Evolutionary conservation across 345 rosid genomes (phyloP), one percentile per base, ranked within the genome.

Genomic region (Salix suchowensis): DNA sequence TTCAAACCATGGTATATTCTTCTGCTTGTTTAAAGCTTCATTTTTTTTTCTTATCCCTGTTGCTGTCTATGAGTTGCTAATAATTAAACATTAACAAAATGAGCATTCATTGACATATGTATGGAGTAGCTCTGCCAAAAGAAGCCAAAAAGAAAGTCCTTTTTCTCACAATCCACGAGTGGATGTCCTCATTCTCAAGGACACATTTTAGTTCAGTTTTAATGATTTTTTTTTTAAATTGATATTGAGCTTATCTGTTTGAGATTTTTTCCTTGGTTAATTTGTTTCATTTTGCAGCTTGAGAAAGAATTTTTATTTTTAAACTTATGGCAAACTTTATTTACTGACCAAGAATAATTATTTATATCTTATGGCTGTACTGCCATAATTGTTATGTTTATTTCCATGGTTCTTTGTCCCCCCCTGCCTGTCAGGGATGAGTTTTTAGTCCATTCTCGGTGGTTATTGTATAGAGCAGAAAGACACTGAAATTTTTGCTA

Each of bases 1-100:
- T 96, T 81, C 91, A 96, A 85, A 92, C 99, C 26, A 83, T 77
- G 94, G 99, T 96, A 94, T 73, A 50, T 65, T 73, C 76, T 79
- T 48, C 26, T 68, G 74, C 68, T 73, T 21, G 6, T 37, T 44
- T 65, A 48, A 65, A 18, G 14, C 34, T 74, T 79, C 30, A 30
- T 3, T 46, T n/a, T 76, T 39, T 12, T 67, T 46, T 18, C 39
- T 46, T 54, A 36, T 74, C 11, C 16, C 1, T 11, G 23, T 6
- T 26, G 26, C 26, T 11, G 23, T 23, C 68, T 65, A 19, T 28
- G 39, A 26, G 44, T 18, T 66, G 40, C 28, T 9, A 24, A 24
- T 66, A 66, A 66, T 66, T 30, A 66, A 62, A 28, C 66, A 46
- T 46, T 46, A 46, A 46, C 50, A 46, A 62, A 61, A 62, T 11